Evolutionary conservation across 2,329 filamentous ascomycete genomes (phyloP).

Genomic region (Alternaria incomplexa): DNA sequence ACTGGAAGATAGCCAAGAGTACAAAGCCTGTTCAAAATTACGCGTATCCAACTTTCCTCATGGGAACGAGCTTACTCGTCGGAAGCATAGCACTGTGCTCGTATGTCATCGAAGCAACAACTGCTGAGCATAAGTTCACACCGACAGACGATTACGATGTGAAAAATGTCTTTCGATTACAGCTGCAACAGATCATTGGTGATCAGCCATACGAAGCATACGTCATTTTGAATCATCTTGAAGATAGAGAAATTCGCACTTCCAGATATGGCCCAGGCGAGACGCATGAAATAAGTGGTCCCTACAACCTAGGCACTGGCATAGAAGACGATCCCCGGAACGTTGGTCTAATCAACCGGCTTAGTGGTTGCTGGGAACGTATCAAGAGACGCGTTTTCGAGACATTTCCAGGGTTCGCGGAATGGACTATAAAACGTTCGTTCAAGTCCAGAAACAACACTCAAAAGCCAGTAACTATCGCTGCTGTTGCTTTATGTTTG

Average conservation of each 20-base stretch:
- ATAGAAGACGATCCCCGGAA: too few species aligned
- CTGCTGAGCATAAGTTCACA: neutral
- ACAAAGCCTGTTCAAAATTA: neutral
- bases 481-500: too few species aligned
- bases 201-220: neutral
- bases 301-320: too few species aligned
- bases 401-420: too few species aligned
- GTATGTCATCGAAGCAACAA: neutral
- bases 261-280: too few species aligned
- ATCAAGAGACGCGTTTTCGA: too few species aligned
- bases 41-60: neutral
- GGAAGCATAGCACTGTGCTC: neutral
- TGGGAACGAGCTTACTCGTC: neutral
- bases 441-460: too few species aligned
- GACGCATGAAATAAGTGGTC: too few species aligned
- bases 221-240: neutral
- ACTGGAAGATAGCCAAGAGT: neutral
- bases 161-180: neutral
- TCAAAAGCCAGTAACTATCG: too few species aligned
- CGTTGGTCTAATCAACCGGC: too few species aligned
- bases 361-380: too few species aligned
- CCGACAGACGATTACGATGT: fast-evolving
- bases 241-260: neutral
- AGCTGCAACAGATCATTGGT: neutral
- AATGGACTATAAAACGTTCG: too few species aligned